These are phyloP conservation scores for Crithidia thermophila DNA, from an alignment of 208 protist genomes.

Conservation along the genomic window DNA sequence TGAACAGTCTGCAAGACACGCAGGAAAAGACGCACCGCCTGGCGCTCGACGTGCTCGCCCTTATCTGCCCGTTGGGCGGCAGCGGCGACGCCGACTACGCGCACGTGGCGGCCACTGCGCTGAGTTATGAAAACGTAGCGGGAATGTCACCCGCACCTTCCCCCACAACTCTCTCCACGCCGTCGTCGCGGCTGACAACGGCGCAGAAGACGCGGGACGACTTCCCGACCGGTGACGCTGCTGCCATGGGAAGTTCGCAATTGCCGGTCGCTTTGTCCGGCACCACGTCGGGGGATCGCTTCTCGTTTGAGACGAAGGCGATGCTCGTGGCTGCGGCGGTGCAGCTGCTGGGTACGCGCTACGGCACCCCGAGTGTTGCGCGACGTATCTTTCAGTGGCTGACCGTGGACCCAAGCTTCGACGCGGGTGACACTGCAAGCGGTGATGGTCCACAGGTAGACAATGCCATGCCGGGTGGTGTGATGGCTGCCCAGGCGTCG, in stretches of 20 bases:
- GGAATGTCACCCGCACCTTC: background rate
- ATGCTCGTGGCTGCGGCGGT: conserved; percentile 53
- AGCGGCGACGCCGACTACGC: background rate
- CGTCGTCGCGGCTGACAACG: too few relatives aligned
- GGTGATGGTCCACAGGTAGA: background rate
- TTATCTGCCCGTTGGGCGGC: conserved; percentile 34
- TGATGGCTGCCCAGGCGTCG: background rate
- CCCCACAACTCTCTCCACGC: too few relatives aligned
- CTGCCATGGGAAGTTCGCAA: too few relatives aligned
- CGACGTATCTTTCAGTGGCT: conserved; percentile 30
- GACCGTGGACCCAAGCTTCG: conserved; percentile 14
- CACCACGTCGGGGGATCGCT: background rate
- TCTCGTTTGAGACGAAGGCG: conserved; percentile 38
- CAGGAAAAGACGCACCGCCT: conserved; percentile 45
- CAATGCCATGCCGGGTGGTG: background rate
- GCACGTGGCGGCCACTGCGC: background rate
- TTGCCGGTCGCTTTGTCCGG: background rate
- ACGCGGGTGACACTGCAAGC: background rate
- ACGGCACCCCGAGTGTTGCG: conserved; percentile 35
- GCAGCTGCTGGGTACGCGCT: conserved; percentile 49
- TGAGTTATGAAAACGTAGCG: conserved; percentile 2
- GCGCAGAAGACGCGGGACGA: too few relatives aligned
- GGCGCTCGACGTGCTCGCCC: conserved; percentile 48
- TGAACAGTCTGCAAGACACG: conserved; percentile 48
- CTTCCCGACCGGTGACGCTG: too few relatives aligned